Evolutionary conservation across 2,329 filamentous ascomycete genomes (phyloP).

Genomic region (Lachnum nothofagi): DNA sequence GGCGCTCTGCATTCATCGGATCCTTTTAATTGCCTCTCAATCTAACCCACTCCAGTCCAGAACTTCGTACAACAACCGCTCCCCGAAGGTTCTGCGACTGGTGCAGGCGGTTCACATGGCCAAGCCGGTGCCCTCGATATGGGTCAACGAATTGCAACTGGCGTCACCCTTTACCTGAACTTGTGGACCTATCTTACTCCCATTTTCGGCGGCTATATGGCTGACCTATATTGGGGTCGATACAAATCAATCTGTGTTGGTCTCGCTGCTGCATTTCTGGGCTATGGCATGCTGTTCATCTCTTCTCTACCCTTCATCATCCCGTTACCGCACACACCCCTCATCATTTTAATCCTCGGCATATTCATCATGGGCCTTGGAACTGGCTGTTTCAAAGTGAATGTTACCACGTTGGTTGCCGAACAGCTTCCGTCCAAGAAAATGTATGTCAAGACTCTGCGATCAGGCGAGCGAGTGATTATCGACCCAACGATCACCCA

Average conservation of each 20-base stretch:
- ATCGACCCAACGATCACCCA: constrained; percentile 55
- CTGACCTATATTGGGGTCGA: constrained; percentile 62
- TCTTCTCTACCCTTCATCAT: constrained; percentile 59
- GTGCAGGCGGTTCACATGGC: constrained; percentile 36
- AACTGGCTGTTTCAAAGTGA: constrained; percentile 68
- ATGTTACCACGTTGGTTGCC: constrained; percentile 59
- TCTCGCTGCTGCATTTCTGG: constrained; percentile 50
- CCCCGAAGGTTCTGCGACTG: constrained; percentile 39
- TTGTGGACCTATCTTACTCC: constrained; percentile 50
- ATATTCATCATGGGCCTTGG: constrained; percentile 63
- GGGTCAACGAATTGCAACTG: constrained; percentile 46
- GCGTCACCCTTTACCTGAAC: constrained; percentile 43
- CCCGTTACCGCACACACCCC: constrained; percentile 44
- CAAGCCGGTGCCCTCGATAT: constrained; percentile 40
- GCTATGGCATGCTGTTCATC: constrained; percentile 45
- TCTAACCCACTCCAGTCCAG: constrained; percentile 35
- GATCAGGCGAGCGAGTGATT: constrained; percentile 54
- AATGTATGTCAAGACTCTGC: constrained; percentile 43
- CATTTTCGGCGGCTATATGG: constrained; percentile 49
- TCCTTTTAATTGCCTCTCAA: not conserved
- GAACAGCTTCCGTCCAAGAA: constrained; percentile 53
- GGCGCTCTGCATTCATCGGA: too few species aligned
- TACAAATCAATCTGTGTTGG: constrained; percentile 54
- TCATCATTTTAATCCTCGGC: constrained; percentile 58
- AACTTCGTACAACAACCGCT: constrained; percentile 49